These are phyloP conservation scores for Phalaenopsis hybrid DNA, from an alignment of 116 monocot genomes.

Conservation along the genomic window DNA sequence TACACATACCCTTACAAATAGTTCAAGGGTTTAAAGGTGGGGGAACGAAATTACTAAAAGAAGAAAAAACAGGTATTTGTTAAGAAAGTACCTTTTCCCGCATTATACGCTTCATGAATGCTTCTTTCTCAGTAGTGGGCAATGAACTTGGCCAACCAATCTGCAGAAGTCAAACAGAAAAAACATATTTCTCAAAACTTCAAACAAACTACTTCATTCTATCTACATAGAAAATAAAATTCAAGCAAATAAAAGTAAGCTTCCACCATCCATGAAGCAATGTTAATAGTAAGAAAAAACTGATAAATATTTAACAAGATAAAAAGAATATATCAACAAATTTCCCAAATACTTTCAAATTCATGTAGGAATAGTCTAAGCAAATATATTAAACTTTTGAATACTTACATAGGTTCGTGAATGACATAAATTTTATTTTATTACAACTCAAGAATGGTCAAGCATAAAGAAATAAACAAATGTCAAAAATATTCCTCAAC, in stretches of 20 bases:
- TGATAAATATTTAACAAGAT: not conserved
- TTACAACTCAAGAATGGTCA: too few species aligned
- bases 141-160: conserved; percentile 97
- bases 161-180: conserved; percentile 51
- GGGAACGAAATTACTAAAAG: not conserved
- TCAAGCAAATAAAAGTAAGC: conserved; percentile 6
- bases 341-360: too few species aligned
- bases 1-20: too few species aligned
- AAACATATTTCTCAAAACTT: not conserved
- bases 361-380: too few species aligned
- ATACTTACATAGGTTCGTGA: too few species aligned
- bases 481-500: too few species aligned
- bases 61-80: not conserved
- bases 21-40: not conserved
- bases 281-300: not conserved
- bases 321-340: too few species aligned
- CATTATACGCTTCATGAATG: conserved; percentile 69
- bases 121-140: conserved; percentile 87
- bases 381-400: too few species aligned
- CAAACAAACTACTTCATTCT: not conserved
- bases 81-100: conserved; percentile 57
- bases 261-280: not conserved
- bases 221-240: not conserved
- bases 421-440: too few species aligned
- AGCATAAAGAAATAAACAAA: too few species aligned